A percentile compares a stretch with the other conserved stretches of the same genome.
Evolutionary conservation across 148 eudicot genomes (phyloP).

Genomic region (Silene conica): DNA sequence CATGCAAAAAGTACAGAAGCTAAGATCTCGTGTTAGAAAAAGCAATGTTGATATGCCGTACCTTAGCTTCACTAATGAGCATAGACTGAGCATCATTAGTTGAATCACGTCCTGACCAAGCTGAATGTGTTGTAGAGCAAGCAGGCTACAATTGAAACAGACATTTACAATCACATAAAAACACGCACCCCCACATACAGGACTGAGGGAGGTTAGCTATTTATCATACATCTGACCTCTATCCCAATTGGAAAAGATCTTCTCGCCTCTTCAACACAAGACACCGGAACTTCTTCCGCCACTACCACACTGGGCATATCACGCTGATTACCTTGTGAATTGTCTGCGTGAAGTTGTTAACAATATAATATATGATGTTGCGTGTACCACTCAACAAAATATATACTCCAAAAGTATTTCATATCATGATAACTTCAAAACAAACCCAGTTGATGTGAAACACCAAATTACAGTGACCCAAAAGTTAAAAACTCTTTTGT

Average conservation of each 20-base stretch:
- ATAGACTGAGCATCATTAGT: constrained; percentile 24
- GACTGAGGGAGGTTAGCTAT: neutral
- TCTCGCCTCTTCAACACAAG: constrained; percentile 33
- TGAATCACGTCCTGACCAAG: constrained; percentile 31
- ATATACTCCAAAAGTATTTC: neutral
- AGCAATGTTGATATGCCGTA: constrained; percentile 11
- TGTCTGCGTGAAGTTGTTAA: neutral
- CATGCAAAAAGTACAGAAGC: neutral
- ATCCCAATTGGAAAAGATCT: constrained; percentile 9
- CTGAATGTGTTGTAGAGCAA: constrained; percentile 31
- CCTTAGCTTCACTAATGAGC: constrained; percentile 25
- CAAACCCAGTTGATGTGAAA: neutral
- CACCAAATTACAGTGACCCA: neutral
- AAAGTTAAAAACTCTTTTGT: neutral
- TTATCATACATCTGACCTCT: neutral
- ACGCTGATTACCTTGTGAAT: constrained; percentile 3
- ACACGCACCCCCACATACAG: neutral
- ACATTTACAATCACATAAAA: neutral
- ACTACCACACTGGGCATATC: constrained; percentile 11
- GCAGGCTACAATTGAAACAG: constrained; percentile 23
- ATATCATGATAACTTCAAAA: neutral
- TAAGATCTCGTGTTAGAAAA: neutral
- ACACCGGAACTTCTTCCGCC: constrained; percentile 3
- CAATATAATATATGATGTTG: neutral
- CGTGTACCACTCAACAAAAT: neutral